phyloP scores from a whole-genome alignment of 2,329 filamentous ascomycete species.

The Drechslerella dactyloides region DNA sequence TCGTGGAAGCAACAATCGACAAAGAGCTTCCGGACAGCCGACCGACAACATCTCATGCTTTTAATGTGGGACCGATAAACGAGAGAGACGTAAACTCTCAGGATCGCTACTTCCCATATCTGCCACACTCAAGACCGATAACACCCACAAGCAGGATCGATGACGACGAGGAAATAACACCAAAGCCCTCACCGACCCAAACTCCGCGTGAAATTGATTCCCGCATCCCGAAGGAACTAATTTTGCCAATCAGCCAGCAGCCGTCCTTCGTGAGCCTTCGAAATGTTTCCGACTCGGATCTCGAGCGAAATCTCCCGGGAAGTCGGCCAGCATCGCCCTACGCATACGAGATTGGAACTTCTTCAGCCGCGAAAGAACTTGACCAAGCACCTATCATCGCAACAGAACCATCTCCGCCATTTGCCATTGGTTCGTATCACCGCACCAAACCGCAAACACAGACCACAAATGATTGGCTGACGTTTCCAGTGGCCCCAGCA shows the following conservation, averaged over 20 bases:
- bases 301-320: constrained; percentile 19
- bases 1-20: neutral
- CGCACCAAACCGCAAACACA: neutral
- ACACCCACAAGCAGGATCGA: constrained; percentile 18
- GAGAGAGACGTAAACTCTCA: neutral
- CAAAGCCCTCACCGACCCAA: constrained; percentile 34
- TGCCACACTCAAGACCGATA: constrained; percentile 6
- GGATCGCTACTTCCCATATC: constrained; percentile 7
- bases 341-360: neutral
- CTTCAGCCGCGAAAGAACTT: constrained; percentile 3
- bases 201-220: neutral
- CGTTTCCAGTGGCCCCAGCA: constrained; percentile 9
- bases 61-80: neutral
- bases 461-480: constrained; percentile 26
- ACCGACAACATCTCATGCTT: constrained; percentile 17
- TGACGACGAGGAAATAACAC: constrained; percentile 28
- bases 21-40: constrained; percentile 20
- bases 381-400: constrained; percentile 23
- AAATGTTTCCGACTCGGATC: constrained; percentile 1
- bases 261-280: constrained; percentile 23
- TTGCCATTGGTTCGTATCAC: constrained; percentile 30
- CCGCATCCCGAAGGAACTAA: constrained; percentile 11
- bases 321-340: constrained; percentile 39
- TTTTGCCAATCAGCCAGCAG: constrained; percentile 32
- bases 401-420: neutral